These are phyloP conservation scores for Tilletiopsis washingtonensis DNA, from an alignment of 1,284 basidiomycete genomes.

Conservation along the genomic window DNA sequence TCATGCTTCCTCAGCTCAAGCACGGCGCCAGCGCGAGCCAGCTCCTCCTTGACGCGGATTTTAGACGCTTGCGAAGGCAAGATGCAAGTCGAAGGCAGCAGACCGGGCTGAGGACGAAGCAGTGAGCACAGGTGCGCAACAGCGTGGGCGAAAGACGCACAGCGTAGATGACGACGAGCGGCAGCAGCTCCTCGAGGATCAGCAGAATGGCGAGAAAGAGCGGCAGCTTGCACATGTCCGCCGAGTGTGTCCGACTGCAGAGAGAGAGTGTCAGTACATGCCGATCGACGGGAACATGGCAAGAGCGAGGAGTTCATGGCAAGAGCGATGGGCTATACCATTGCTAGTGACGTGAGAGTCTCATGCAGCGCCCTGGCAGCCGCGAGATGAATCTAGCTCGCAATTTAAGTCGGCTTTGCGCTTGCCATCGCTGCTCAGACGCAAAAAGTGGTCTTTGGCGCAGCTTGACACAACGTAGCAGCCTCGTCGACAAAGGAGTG, in stretches of 20 bases:
- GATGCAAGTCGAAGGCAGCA: conserved; percentile 78
- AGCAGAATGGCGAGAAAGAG: conserved; percentile 70
- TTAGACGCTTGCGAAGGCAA: conserved; percentile 65
- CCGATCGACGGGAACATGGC: too few relatives aligned
- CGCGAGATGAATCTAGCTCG: too few relatives aligned
- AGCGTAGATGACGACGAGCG: conserved; percentile 75
- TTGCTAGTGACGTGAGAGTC: too few relatives aligned
- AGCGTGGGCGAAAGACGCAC: background rate
- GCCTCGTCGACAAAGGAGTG: too few relatives aligned
- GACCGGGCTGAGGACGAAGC: conserved; percentile 52
- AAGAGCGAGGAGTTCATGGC: too few relatives aligned
- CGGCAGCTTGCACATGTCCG: conserved; percentile 57
- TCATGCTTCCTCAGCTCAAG: conserved; percentile 8
- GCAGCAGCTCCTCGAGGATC: conserved; percentile 71
- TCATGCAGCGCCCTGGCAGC: too few relatives aligned
- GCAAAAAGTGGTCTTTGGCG: too few relatives aligned
- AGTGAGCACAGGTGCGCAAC: background rate
- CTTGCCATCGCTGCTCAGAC: too few relatives aligned
- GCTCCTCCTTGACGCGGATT: conserved; percentile 35
- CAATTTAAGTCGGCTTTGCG: too few relatives aligned
- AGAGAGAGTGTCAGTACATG: background rate
- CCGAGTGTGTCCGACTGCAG: conserved; percentile 19
- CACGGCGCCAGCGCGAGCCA: conserved; percentile 25
- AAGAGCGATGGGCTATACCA: too few relatives aligned
- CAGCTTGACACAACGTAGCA: too few relatives aligned